Conservation (phyloP, 306 rosid species). For the Arachis hypogaea region DNA sequence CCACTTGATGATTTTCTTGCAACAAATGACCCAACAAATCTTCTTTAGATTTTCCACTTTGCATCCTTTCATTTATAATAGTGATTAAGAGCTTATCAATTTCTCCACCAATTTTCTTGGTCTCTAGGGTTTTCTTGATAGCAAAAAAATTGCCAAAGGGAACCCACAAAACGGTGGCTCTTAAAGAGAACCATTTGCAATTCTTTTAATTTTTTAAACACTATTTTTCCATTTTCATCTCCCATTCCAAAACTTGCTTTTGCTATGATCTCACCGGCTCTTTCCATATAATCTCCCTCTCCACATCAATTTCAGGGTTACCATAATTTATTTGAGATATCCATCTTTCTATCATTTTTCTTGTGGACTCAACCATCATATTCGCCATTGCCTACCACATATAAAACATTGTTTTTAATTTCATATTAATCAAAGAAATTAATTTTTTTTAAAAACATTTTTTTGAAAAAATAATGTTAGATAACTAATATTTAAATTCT, state of each 20-base stretch:
- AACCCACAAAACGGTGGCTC: slow-evolving; percentile 52
- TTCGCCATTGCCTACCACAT: slow-evolving; percentile 53
- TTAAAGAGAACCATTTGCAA: slow-evolving; percentile 59
- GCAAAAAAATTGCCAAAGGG: slow-evolving; percentile 49
- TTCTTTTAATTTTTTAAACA: slow-evolving; percentile 50
- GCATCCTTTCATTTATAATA: slow-evolving; percentile 34
- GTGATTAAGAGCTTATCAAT: slow-evolving; percentile 47
- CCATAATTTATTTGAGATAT: slow-evolving; percentile 41
- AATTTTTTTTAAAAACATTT: no score
- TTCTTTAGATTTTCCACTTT: slow-evolving; percentile 13
- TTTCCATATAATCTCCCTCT: slow-evolving; percentile 49
- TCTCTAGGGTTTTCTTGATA: slow-evolving; percentile 50
- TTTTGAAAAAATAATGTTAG: no score
- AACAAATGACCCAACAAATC: slow-evolving; percentile 59
- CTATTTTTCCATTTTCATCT: slow-evolving; percentile 41
- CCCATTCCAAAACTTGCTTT: slow-evolving; percentile 65
- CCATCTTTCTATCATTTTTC: slow-evolving; percentile 64
- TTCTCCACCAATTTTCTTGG: slow-evolving; percentile 20
- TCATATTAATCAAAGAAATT: no score
- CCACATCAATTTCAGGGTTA: slow-evolving; percentile 54
- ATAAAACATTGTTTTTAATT: no score
- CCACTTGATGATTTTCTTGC: slow-evolving; percentile 30
- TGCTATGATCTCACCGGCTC: slow-evolving; percentile 68
- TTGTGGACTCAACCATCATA: slow-evolving; percentile 59
- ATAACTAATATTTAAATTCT: no score